Conservation (phyloP, 2,329 filamentous ascomycete genomes). For the Penicillium concentricum region DNA sequence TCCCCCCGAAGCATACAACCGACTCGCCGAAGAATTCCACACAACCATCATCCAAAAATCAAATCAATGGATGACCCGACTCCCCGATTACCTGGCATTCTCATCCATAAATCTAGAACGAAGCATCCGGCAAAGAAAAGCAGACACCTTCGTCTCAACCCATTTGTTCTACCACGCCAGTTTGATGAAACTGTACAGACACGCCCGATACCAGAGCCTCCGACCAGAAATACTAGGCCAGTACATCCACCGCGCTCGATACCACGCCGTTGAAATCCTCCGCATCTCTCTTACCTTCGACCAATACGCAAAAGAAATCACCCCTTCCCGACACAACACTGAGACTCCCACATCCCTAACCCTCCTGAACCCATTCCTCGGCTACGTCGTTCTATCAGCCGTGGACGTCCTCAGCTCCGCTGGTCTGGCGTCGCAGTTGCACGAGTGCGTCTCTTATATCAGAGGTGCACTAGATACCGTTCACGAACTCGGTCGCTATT, state of each 20-base stretch:
- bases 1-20: constrained; percentile 44
- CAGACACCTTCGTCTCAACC: constrained; percentile 61
- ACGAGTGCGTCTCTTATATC: constrained; percentile 55
- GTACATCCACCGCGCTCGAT: constrained; percentile 50
- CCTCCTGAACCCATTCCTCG: constrained; percentile 61
- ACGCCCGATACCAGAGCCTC: constrained; percentile 50
- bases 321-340: constrained; percentile 17
- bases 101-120: constrained; percentile 58
- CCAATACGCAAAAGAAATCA: constrained; percentile 24
- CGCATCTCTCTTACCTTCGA: constrained; percentile 39
- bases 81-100: constrained; percentile 58
- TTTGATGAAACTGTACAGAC: constrained; percentile 64
- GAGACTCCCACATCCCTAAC: constrained; percentile 27
- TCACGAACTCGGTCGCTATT: constrained; percentile 57
- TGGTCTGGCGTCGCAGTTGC: constrained; percentile 53
- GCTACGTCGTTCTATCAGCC: constrained; percentile 62
- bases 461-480: constrained; percentile 55
- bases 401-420: constrained; percentile 66
- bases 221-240: constrained; percentile 43
- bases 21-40: constrained; percentile 53
- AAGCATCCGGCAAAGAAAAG: constrained; percentile 53
- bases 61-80: constrained; percentile 57
- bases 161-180: constrained; percentile 67
- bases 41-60: constrained; percentile 53
- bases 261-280: constrained; percentile 55